Percentiles rank a stretch among this genome's conserved stretches.
phyloP scores from a whole-genome alignment of 2,329 filamentous ascomycete species.

The Biscogniauxia sp. region DNA sequence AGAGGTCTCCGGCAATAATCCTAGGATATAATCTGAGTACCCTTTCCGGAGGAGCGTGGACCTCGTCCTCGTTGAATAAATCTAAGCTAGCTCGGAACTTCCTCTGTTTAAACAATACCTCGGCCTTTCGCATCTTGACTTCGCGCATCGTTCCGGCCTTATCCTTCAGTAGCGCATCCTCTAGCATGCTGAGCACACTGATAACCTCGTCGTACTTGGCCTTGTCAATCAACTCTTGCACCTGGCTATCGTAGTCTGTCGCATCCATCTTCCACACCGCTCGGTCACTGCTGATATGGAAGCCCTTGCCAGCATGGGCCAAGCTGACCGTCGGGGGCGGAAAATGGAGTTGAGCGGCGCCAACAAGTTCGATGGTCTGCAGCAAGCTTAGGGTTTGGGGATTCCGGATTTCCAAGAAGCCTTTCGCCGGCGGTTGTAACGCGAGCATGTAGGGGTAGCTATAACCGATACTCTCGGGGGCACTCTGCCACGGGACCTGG shows the following conservation, averaged over 20 bases:
- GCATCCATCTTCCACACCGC: slow-evolving; percentile 96
- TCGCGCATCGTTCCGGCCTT: slow-evolving; percentile 79
- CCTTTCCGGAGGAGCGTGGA: slow-evolving; percentile 83
- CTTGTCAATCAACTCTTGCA: slow-evolving; percentile 74
- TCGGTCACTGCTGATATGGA: slow-evolving; percentile 87
- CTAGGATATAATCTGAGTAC: slow-evolving; percentile 84
- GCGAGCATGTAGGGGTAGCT: slow-evolving; percentile 95
- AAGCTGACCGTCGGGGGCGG: slow-evolving; percentile 89
- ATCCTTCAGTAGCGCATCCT: slow-evolving; percentile 83
- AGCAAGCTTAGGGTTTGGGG: slow-evolving; percentile 87
- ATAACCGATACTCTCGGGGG: slow-evolving; percentile 89
- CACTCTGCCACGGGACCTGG: slow-evolving; percentile 87
- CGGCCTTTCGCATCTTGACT: slow-evolving; percentile 89
- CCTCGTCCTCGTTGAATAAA: slow-evolving; percentile 78
- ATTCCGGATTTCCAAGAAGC: slow-evolving; percentile 85
- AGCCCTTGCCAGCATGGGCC: slow-evolving; percentile 94
- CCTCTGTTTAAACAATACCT: slow-evolving; percentile 74
- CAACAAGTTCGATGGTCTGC: slow-evolving; percentile 79
- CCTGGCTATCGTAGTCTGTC: slow-evolving; percentile 85
- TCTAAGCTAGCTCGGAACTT: slow-evolving; percentile 87
- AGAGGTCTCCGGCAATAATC: slow-evolving; percentile 78
- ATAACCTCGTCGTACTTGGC: slow-evolving; percentile 86
- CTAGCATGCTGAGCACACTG: slow-evolving; percentile 82
- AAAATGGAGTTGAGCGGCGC: slow-evolving; percentile 82
- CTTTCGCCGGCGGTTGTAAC: slow-evolving; percentile 78